Percentiles rank a stretch among this genome's conserved stretches.
These are phyloP conservation scores for Ceratocystis albifundus DNA, from an alignment of 2,329 filamentous ascomycete species.

Conservation along the genomic window DNA sequence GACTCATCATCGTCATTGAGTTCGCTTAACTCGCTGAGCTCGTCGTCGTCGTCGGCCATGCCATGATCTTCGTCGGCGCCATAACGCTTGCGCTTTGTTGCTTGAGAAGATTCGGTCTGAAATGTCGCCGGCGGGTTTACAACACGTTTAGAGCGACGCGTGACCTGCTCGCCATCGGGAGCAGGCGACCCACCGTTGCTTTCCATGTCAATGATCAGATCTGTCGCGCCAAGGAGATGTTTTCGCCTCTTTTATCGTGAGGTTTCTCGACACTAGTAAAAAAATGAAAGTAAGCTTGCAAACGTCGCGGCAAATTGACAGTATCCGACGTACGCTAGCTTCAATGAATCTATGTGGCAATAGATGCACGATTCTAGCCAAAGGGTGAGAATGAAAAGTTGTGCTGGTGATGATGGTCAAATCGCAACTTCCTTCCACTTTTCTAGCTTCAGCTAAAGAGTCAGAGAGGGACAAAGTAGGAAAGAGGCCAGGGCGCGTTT, in stretches of 20 bases:
- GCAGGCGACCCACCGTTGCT: constrained; percentile 44
- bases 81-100: constrained; percentile 49
- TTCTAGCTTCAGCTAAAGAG: background rate
- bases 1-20: constrained; percentile 36
- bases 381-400: constrained; percentile 4
- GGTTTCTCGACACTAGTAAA: background rate
- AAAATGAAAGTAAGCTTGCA: background rate
- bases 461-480: constrained; percentile 1
- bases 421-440: background rate
- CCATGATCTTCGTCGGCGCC: constrained; percentile 40
- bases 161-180: constrained; percentile 35
- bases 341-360: background rate
- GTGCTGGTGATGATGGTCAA: background rate
- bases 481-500: constrained; percentile 21
- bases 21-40: constrained; percentile 28
- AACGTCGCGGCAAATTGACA: background rate
- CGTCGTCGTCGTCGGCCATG: constrained; percentile 32
- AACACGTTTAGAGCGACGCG: constrained; percentile 60
- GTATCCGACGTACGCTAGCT: background rate
- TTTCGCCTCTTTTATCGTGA: background rate
- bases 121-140: constrained; percentile 49
- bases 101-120: constrained; percentile 37
- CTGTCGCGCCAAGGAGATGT: background rate
- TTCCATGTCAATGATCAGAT: constrained; percentile 32
- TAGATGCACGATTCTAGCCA: background rate